Evolutionary conservation across 805 yeast genomes (phyloP), one percentile per base, ranked within the genome.

Genomic region (Pichia rugopelliculosa): DNA sequence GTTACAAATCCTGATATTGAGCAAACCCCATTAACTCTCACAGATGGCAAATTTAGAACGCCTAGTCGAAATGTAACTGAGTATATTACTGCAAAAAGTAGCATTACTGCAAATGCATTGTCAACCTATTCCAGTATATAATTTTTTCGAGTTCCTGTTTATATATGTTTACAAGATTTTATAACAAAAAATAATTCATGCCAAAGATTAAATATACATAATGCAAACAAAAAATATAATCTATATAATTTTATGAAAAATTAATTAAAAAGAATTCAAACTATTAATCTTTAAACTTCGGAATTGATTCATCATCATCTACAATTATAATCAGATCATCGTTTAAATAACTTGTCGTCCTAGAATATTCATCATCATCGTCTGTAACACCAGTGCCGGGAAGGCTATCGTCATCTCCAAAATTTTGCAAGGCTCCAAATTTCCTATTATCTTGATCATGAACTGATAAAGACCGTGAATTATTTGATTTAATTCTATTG

Each of bases 21-120:
- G 6, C 26, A 20, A 12, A 47, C 57, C 21, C 58, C 58, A 10
- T 39, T 54, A 20, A 52, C 48, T 5, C 17, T 41, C 11, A 15
- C 38, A 8, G 34, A 39, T 5, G 17, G 22, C 11, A 41, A 24
- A 10, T 24, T 45, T 15, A 9, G 21, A n/a, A n/a, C 9, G 6
- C 24, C 40, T 3, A 44, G 47, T 37, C 41, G 34, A 9, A 41
- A 41, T 6, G 26, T 45, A 2, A 45, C 36, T 34, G 49, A 44
- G 7, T 40, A 38, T 17, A 41, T 46, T 12, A 11, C 23, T 4
- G 52, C 57, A 3, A 48, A 44, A 26, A 47, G 52, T 21, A 52
- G 55, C 11, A 46, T 55, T 8, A 46, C 55, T 11, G 48, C 57
- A 1, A 49, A 52, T 23, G 48, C 48, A 10, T 48, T 48, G 42